Evolutionary conservation across 148 eudicot genomes (phyloP), one percentile per base, ranked within the genome.

Genomic region (Amaranthus palmeri): DNA sequence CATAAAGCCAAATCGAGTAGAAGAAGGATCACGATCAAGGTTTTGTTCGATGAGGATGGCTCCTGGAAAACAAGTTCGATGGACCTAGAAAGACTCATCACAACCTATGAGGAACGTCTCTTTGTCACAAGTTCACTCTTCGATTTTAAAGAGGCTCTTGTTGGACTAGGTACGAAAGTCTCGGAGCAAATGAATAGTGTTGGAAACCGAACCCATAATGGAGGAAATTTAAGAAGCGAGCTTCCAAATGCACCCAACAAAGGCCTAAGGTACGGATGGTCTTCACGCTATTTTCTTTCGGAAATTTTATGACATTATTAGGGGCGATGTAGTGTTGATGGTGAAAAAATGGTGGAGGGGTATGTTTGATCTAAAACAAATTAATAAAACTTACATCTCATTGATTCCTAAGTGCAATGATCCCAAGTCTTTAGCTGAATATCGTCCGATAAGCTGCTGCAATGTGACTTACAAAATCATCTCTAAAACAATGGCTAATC

Each of bases 121-220:
- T 68, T 68, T 9, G 1, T 2, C 0, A 1, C 70, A 7, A 5
- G 57, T 0, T 3, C 1, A n/a, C 13, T 10, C 71, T 4, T 11
- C 4, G 7, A 3, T 4, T 7, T 40, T 41, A 47, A 68, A 0
- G 59, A 52, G 0, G 58, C 44, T 0, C 11, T 68, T 4, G n/a
- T 3, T 0, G 58, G 58, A 0, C 6, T 68, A 0, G 8, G 2
- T 0, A 11, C 2, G 3, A 4, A 1, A 2, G 47, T 52, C 0
- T 52, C 8, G 4, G 10, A 25, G 2, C 17, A 51, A 1, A 49
- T 40, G 45, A 53, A 18, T 10, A 2, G 7, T 0, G 3, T 8
- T 65, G 25, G 40, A 14, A 0, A 6, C 10, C 0, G 46, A 10
- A 0, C 47, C 45, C 0, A 68, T 3, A 4, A 47, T 1, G 0